Evolutionary conservation across 768 basidiomycete species (phyloP), one percentile per base, ranked within the genome.

Genomic region (Harrya chromipes): DNA sequence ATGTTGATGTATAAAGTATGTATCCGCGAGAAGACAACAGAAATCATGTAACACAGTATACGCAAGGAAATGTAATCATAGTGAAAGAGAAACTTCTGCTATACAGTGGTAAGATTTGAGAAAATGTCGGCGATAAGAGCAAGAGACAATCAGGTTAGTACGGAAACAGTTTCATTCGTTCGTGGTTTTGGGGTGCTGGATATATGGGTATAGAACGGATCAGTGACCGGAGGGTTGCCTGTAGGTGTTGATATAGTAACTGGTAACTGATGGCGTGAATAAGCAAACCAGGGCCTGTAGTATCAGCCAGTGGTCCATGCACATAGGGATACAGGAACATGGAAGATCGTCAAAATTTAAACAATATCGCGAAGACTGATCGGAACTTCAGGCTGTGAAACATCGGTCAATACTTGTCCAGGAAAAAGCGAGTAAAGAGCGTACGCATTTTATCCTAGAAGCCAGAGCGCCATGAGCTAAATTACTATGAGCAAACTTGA

Each of bases 311-410:
- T 55, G 66, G 66, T 66, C 74, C 72, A 74, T 73, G 74, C 75
- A 73, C 70, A 57, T 90, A 90, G 77, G 81, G 89, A 91, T 91
- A 91, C 89, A 90, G 77, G 76, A 79, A 82, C 72, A 72, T 64
- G 36, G 64, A 64, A 65, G 68, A 65, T 72, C 72, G 68, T 53
- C 54, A 16, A 61, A 74, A 67, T 79, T 80, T 77, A 90, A 73
- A 92, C 78, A 77, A 90, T 79, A 76, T 93, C 90, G 66, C 90
- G 89, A 67, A 92, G 83, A 73, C 83, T 89, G 77, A 85, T 82
- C 56, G 90, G 90, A 68, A 93, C 90, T 82, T 93, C 90, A 67
- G 90, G 90, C 90, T 92, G 66, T 52, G 56, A 53, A 33, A 56
- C 55, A 41, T 10, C 20, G 3, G 43, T 58, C 54, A 51, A 55